Evolutionary conservation across 2,329 filamentous ascomycete genomes (phyloP).

Genomic region (Xylaria hypoxylon): DNA sequence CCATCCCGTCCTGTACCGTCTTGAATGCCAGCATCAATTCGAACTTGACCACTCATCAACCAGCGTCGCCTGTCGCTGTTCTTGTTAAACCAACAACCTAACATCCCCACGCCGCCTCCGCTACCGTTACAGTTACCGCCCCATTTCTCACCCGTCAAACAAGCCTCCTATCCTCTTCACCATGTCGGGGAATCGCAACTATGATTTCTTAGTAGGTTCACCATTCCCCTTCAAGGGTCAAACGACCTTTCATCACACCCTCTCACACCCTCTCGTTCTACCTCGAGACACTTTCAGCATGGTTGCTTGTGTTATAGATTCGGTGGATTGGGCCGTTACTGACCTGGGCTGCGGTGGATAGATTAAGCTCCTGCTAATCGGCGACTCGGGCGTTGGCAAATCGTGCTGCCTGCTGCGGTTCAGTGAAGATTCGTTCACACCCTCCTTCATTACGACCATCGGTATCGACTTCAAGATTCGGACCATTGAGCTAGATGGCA

Average conservation of each 20-base stretch:
- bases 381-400: slow-evolving; percentile 96
- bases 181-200: slow-evolving; percentile 98
- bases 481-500: slow-evolving; percentile 98
- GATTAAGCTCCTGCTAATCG: slow-evolving; percentile 98
- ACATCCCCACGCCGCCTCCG: slow-evolving; percentile 20
- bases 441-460: slow-evolving; percentile 98
- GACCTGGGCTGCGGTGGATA: slow-evolving; percentile 55
- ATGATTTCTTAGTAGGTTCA: slow-evolving; percentile 91
- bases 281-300: neutral
- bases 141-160: slow-evolving; percentile 19
- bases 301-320: neutral
- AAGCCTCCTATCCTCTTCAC: slow-evolving; percentile 48
- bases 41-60: slow-evolving; percentile 18
- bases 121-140: slow-evolving; percentile 13
- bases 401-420: slow-evolving; percentile 97
- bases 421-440: slow-evolving; percentile 97
- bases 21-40: slow-evolving; percentile 15
- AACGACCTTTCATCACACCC: slow-evolving; percentile 5
- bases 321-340: slow-evolving; percentile 18
- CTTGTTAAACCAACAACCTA: slow-evolving; percentile 22
- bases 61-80: slow-evolving; percentile 29
- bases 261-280: neutral
- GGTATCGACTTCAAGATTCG: slow-evolving; percentile 99
- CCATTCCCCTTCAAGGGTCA: slow-evolving; percentile 21
- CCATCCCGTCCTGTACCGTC: slow-evolving; percentile 14